phyloP scores from a whole-genome alignment of 208 protist genomes.

The Leishmania amazonensis region DNA sequence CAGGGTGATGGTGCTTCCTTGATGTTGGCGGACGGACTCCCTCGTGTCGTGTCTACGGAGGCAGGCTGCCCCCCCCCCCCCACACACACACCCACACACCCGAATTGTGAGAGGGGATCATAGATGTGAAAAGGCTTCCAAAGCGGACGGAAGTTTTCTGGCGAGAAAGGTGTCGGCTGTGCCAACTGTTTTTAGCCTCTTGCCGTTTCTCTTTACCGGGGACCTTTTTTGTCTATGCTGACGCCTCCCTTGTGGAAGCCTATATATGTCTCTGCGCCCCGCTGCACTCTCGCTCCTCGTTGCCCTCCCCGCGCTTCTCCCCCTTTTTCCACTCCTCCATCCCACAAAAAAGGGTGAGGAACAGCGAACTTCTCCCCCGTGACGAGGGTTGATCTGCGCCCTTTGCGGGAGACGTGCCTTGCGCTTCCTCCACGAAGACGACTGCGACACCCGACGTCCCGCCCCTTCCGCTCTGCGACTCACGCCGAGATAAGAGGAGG shows the following conservation, averaged over 20 bases:
- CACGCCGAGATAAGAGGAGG: neutral
- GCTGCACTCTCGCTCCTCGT: neutral
- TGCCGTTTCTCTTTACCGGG: neutral
- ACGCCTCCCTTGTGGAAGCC: neutral
- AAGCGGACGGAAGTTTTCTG: neutral
- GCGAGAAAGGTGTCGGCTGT: neutral
- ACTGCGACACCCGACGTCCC: too few relatives aligned
- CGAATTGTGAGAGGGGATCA: neutral
- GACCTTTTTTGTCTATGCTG: neutral
- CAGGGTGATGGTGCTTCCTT: neutral
- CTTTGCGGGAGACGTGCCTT: neutral
- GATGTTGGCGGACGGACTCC: neutral
- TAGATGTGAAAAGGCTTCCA: neutral
- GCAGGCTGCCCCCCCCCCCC: neutral
- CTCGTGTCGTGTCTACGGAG: neutral
- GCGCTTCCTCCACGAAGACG: neutral
- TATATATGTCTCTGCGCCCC: neutral
- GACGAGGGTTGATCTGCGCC: neutral
- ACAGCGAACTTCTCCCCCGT: neutral
- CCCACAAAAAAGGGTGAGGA: neutral
- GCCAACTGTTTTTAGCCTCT: neutral
- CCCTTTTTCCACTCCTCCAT: neutral
- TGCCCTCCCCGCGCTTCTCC: neutral
- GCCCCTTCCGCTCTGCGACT: neutral
- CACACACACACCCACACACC: too few relatives aligned